These are phyloP conservation scores for Beverwykella pulmonaria DNA, from an alignment of 495 filamentous ascomycete species.

Conservation along the genomic window DNA sequence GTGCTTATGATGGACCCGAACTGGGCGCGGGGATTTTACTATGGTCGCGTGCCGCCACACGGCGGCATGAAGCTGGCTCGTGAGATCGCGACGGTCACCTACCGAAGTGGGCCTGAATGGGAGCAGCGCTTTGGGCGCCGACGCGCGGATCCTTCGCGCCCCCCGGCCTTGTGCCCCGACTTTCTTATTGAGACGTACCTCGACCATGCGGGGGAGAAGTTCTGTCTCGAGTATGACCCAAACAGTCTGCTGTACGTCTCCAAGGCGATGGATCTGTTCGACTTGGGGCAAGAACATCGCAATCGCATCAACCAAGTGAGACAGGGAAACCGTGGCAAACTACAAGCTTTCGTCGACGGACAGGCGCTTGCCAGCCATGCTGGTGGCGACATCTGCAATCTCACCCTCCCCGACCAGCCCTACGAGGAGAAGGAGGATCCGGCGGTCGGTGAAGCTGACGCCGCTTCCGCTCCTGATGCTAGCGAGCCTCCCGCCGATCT, in stretches of 20 bases:
- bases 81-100: slow-evolving; percentile 97
- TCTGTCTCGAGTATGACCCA: slow-evolving; percentile 95
- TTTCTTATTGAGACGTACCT: slow-evolving; percentile 98
- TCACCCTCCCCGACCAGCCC: slow-evolving; percentile 81
- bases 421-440: slow-evolving; percentile 74
- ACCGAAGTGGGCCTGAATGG: slow-evolving; percentile 96
- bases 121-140: slow-evolving; percentile 90
- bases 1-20: slow-evolving; percentile 98
- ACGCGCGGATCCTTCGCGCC: slow-evolving; percentile 80
- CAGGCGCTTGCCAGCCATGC: slow-evolving; percentile 28
- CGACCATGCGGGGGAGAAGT: slow-evolving; percentile 98
- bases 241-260: slow-evolving; percentile 96
- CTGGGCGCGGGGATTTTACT: slow-evolving; percentile 98
- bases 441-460: slow-evolving; percentile 6
- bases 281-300: slow-evolving; percentile 75
- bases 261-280: slow-evolving; percentile 99
- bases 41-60: slow-evolving; percentile 85
- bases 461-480: slow-evolving; percentile 25
- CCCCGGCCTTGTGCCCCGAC: slow-evolving; percentile 91
- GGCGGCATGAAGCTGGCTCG: slow-evolving; percentile 96
- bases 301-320: slow-evolving; percentile 53
- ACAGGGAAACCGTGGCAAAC: slow-evolving; percentile 53
- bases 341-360: slow-evolving; percentile 46
- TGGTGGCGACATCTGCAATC: slow-evolving; percentile 63
- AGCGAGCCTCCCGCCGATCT: slow-evolving; percentile 71